A percentile compares a stretch with the other conserved stretches of the same genome.
Evolutionary conservation across 495 filamentous ascomycete genomes (phyloP).

Genomic region (Penicillium flavigenum): DNA sequence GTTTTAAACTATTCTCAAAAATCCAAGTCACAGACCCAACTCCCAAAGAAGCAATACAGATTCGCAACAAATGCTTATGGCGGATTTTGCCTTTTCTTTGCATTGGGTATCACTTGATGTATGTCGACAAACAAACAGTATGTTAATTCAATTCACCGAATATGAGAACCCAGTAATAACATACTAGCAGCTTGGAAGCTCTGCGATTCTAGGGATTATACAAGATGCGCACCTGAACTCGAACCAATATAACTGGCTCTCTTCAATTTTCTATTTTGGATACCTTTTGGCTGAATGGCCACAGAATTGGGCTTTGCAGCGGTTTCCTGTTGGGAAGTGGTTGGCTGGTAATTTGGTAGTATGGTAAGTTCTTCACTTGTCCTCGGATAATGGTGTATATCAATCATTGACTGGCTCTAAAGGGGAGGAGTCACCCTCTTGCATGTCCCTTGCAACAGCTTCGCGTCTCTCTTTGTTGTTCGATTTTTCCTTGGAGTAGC

Average conservation of each 20-base stretch:
- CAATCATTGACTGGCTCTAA: neutral
- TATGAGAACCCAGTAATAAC: neutral
- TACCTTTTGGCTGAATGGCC: conserved; percentile 42
- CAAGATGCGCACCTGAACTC: conserved; percentile 41
- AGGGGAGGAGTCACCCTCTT: conserved; percentile 40
- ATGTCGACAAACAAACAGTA: conserved; percentile 49
- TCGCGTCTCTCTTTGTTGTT: conserved; percentile 40
- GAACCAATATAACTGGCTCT: conserved; percentile 46
- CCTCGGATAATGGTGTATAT: neutral
- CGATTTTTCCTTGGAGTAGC: conserved; percentile 42
- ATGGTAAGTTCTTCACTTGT: conserved; percentile 23
- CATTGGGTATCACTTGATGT: conserved; percentile 40
- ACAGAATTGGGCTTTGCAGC: conserved; percentile 43
- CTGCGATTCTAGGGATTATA: conserved; percentile 53
- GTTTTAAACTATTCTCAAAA: conserved; percentile 44
- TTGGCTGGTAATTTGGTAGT: conserved; percentile 38
- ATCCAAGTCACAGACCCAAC: conserved; percentile 39
- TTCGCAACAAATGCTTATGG: conserved; percentile 26
- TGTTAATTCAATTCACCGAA: conserved; percentile 5
- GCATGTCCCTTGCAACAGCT: conserved; percentile 40
- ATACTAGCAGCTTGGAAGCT: conserved; percentile 38
- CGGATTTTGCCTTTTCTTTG: conserved; percentile 45
- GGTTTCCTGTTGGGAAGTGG: conserved; percentile 43
- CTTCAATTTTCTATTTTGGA: conserved; percentile 56
- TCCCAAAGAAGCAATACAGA: conserved; percentile 30